These are phyloP conservation scores for Nannochloris sp. DNA, from an alignment of 139 green algal genomes.

Conservation along the genomic window DNA sequence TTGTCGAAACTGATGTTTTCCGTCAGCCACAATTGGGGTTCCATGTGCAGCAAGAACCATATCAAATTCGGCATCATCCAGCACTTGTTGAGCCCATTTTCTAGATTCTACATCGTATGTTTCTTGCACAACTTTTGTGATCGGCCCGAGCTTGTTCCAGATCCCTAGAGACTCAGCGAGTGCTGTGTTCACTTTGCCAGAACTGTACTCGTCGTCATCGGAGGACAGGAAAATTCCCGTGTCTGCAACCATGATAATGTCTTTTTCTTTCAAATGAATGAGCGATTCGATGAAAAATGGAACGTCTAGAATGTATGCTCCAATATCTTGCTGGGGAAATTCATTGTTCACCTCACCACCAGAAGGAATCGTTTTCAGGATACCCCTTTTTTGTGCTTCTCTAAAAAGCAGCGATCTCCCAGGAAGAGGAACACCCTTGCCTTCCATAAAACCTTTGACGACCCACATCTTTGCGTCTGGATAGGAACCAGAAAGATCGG, in stretches of 20 bases:
- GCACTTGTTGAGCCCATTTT: constrained; percentile 14
- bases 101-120: constrained; percentile 1
- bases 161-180: constrained; percentile 8
- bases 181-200: neutral
- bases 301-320: constrained; percentile 6
- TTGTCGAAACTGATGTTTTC: constrained; percentile 8
- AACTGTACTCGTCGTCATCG: constrained; percentile 6
- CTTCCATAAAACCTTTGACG: constrained; percentile 19
- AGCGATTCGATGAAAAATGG: constrained; percentile 25
- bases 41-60: constrained; percentile 15
- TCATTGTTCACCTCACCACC: neutral
- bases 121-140: constrained; percentile 14
- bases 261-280: constrained; percentile 12
- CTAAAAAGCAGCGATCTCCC: constrained; percentile 7
- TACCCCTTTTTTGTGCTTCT: neutral
- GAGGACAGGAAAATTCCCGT: constrained; percentile 11
- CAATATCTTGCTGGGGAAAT: constrained; percentile 9
- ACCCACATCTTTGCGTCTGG: constrained; percentile 24
- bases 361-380: constrained; percentile 7
- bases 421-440: constrained; percentile 22
- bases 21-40: constrained; percentile 11
- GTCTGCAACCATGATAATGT: constrained; percentile 22
- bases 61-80: constrained; percentile 13
- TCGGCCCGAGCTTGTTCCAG: constrained; percentile 15
- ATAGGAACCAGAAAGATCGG: constrained; percentile 11